Base-by-base conservation (phyloP, 768 basidiomycete genomes). In the Trametes punicea region DNA sequence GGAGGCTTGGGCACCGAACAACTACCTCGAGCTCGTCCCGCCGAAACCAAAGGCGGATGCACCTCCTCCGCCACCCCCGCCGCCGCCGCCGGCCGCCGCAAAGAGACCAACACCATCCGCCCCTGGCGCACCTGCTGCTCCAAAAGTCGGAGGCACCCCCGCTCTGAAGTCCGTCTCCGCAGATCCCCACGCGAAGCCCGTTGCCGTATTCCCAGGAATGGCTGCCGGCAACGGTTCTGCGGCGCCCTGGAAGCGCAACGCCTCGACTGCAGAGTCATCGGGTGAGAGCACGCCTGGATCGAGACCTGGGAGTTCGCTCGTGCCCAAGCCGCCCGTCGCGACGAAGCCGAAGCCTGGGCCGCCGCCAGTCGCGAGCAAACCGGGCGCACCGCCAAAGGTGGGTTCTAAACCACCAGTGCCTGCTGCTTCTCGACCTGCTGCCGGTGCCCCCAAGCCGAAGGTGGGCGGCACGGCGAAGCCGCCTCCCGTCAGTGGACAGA, bases 1-100 rank as follows among this genome's bases (percentile, higher is more conserved):
- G 16, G 93, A 98, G 68, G 97, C 93, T 13, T 99, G 95, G 94
- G 93, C 95, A 18, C 97, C 97, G 2, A 85, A 87, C 62, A 94
- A 93, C 70, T 97, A 94, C 66, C 83, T 96, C 6, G 94, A 97
- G 68, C 78, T 88, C 30, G 81, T 87, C 4, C 84, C 85, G 16
- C 81, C 81, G 20, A 83, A 81, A 61, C 79, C 84, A 2, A 83
- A 82, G 39, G 78, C 85, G 1, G 74, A 83, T 0, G 77, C 85
- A 21, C 77, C 88, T 0, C 83, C 89, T 0, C 88, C 90, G 0
- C 85, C 87, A 0, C 88, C 87, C 0, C 85, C 90, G 2, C 70
- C 70, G 4, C 71, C 71, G 0, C 68, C 70, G 4, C 71, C 71
- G 0, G 67, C 70, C 1, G 79, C 81, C 8, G 75, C 81, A 2